Evolutionary conservation across 73 alveolate species (phyloP).

Genomic region (Paramecium sonneborni): DNA sequence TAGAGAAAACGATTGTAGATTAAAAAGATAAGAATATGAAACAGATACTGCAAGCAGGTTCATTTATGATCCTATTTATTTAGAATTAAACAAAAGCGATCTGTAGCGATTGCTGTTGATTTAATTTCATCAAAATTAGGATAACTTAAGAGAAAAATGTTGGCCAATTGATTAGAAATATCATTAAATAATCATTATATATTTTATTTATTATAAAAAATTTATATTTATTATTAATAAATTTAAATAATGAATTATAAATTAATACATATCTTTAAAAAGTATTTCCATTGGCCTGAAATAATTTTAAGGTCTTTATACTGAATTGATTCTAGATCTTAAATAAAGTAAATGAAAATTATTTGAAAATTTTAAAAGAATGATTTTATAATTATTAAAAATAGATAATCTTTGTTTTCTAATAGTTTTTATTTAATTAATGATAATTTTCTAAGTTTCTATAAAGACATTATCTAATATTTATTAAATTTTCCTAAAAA

Average conservation of each 20-base stretch:
- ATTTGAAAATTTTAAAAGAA: slow-evolving; percentile 69
- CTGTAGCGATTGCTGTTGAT: slow-evolving; percentile 45
- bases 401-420: slow-evolving; percentile 68
- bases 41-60: slow-evolving; percentile 34
- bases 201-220: not conserved
- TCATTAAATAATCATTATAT: not conserved
- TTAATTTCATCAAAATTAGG: slow-evolving; percentile 52
- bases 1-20: slow-evolving; percentile 54
- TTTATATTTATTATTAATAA: not conserved
- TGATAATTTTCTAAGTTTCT: not conserved
- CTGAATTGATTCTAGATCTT: slow-evolving; percentile 70
- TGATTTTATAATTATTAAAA: slow-evolving; percentile 61
- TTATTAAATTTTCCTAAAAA: not conserved
- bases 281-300: slow-evolving; percentile 69
- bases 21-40: slow-evolving; percentile 22
- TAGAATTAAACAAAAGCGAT: slow-evolving; percentile 16
- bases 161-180: not conserved
- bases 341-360: slow-evolving; percentile 75
- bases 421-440: slow-evolving; percentile 56
- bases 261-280: slow-evolving; percentile 71
- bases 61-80: not conserved
- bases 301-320: slow-evolving; percentile 71
- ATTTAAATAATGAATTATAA: not conserved
- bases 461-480: not conserved
- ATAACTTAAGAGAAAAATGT: slow-evolving; percentile 5